Base-by-base conservation (phyloP, 345 rosid genomes). In the Bruguiera gymnorhiza region DNA sequence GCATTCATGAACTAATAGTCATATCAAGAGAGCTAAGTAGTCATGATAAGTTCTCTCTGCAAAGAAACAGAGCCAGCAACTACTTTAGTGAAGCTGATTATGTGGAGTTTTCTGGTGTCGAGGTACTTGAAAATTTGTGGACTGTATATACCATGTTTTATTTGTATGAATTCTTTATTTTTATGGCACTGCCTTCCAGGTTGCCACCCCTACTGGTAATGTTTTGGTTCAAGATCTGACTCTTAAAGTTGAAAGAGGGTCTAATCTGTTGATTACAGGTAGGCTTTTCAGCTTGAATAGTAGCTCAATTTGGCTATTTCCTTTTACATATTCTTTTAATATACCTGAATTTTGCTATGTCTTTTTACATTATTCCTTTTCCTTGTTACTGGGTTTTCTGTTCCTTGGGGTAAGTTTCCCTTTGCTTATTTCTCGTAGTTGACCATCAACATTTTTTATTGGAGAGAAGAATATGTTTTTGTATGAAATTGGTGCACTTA, bases 181-280 rank as follows among this genome's bases (percentile, higher is more conserved):
- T 83, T 61, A 76, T 63, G 30, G 43, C 60, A 21, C 29, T 76
- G 46, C 70, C 60, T 69, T 74, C 63, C 86, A 96, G 99, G 98
- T 96, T 85, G 98, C 90, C 65, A 96, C 99, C 54, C 99, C 99
- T 57, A 92, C 88, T 53, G 92, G 88, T 29, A 92, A 92, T 81
- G 86, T 87, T 76, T 86, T 96, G 88, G 99, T 96, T 75, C 81
- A 92, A 83, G 92, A 92, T 83, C 87, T 96, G 78, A 84, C 82
- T 72, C 86, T 96, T 73, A 89, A 78, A 83, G 90, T 96, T 75
- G 92, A 88, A 78, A 80, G 94, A 61, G 97, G 99, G 67, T 92
- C 97, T 69, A 96, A 96, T 84, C 92, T 96, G 67, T 78, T 96
- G 84, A 96, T 96, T 73, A 96, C 99, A 87, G 99, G 99, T 96